phyloP scores from a whole-genome alignment of 176 grass and related monocot species.

The Zizania latifolia region DNA sequence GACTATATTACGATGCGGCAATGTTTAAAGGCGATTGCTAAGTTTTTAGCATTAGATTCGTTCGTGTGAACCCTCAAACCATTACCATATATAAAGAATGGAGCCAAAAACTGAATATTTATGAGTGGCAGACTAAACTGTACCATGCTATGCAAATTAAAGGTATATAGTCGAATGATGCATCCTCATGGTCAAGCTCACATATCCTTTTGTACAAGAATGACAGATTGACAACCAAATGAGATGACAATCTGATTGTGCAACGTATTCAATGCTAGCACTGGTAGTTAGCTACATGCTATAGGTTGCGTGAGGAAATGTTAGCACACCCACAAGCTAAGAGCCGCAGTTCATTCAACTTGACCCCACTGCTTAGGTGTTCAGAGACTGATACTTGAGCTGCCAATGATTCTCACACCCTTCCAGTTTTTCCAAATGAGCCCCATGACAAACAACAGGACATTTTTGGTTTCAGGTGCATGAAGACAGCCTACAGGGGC shows the following conservation, averaged over 20 bases:
- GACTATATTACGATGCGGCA: no score
- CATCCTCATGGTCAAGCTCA: constrained; percentile 23
- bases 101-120: background rate
- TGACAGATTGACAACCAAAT: constrained; percentile 20
- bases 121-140: background rate
- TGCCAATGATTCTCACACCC: constrained; percentile 18
- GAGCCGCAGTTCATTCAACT: background rate
- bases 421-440: constrained; percentile 1
- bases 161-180: background rate
- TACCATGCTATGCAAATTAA: background rate
- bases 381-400: constrained; percentile 41
- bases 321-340: background rate
- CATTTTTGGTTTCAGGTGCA: background rate
- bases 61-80: no score
- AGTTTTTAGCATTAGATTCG: no score
- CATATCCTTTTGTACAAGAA: background rate
- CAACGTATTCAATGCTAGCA: constrained; percentile 2
- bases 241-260: background rate
- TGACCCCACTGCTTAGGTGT: constrained; percentile 43
- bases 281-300: constrained; percentile 27
- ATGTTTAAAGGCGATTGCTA: no score
- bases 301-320: background rate
- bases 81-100: no score
- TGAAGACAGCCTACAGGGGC: background rate
- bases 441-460: background rate